These are phyloP conservation scores for Trebouxia sp. DNA, from an alignment of 139 green algal species.

Conservation along the genomic window DNA sequence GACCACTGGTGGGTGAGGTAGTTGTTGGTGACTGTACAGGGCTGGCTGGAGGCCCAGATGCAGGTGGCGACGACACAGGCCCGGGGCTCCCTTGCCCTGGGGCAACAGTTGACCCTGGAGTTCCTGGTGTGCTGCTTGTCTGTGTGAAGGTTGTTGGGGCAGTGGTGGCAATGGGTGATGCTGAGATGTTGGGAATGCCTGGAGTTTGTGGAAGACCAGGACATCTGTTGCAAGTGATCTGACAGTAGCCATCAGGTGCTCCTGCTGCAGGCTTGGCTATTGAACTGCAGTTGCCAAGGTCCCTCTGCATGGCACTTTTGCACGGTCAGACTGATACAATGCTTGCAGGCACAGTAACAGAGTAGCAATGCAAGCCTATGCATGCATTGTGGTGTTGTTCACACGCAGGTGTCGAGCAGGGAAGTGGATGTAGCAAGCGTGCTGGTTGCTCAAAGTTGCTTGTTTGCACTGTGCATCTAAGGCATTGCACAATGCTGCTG, in stretches of 20 bases:
- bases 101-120: neutral
- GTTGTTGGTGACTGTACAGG: neutral
- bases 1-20: neutral
- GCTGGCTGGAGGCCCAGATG: too few species aligned
- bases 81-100: too few species aligned
- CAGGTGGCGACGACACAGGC: too few species aligned
- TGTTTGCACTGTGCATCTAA: too few species aligned
- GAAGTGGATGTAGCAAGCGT: too few species aligned
- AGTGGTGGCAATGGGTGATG: neutral
- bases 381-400: too few species aligned
- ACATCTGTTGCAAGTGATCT: neutral
- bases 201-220: neutral
- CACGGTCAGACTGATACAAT: neutral
- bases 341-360: too few species aligned
- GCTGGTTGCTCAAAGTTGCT: too few species aligned
- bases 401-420: too few species aligned
- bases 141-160: neutral
- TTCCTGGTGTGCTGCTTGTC: neutral
- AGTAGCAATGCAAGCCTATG: too few species aligned
- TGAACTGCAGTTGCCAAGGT: neutral
- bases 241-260: neutral
- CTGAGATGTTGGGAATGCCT: too few species aligned
- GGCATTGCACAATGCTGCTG: too few species aligned
- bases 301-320: constrained; percentile 1
- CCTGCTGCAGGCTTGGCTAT: neutral